Percentiles rank a stretch among this genome's conserved stretches.
Evolutionary conservation across 140 eudicot species (phyloP).

Genomic region (Oenanthe javanica): DNA sequence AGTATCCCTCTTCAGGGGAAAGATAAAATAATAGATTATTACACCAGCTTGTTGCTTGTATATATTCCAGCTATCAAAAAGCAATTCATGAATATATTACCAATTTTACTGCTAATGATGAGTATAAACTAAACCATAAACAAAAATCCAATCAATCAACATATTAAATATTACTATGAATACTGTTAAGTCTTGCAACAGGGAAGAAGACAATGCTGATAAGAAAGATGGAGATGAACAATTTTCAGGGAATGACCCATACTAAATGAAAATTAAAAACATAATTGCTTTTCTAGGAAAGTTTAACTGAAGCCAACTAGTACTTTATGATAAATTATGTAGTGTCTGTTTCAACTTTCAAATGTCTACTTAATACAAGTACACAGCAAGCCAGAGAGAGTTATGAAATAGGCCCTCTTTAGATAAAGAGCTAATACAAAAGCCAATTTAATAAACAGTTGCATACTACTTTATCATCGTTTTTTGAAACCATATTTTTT

Average conservation of each 20-base stretch:
- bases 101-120: no score
- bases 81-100: no score
- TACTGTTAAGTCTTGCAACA: background rate
- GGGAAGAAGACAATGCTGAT: background rate
- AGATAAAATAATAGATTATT: no score
- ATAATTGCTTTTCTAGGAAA: background rate
- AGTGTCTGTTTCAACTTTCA: background rate
- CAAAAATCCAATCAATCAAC: background rate
- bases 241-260: background rate
- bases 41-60: no score
- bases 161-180: background rate
- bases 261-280: background rate
- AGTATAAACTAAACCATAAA: background rate
- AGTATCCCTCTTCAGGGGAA: no score
- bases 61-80: no score
- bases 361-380: background rate
- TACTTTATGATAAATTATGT: no score
- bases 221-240: background rate
- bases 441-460: background rate
- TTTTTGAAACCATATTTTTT: constrained; percentile 81
- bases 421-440: background rate
- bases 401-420: background rate
- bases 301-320: background rate
- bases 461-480: constrained; percentile 26
- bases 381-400: background rate